Evolutionary conservation across 75 land plant species (phyloP).

Genomic region (Selaginella tamariscina): DNA sequence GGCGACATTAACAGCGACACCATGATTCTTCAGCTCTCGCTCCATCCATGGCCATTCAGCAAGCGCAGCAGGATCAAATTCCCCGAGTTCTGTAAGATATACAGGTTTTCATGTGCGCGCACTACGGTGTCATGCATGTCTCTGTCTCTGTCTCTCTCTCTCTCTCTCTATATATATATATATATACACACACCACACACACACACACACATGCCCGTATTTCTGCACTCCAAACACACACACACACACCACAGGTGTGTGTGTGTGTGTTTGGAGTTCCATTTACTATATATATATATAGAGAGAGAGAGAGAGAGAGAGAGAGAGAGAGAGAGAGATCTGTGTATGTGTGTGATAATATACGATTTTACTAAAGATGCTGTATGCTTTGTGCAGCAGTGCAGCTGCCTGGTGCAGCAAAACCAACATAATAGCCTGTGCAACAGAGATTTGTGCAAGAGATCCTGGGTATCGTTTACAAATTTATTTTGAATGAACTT

Average conservation of each 20-base stretch:
- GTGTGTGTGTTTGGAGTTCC: neutral
- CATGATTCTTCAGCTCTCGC: conserved; percentile 50
- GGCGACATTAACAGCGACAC: conserved; percentile 23
- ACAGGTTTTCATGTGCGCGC: conserved; percentile 35
- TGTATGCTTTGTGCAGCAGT: conserved; percentile 45
- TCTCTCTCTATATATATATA: no score
- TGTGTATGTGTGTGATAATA: no score
- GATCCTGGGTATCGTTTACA: conserved; percentile 62
- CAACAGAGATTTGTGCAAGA: conserved; percentile 94
- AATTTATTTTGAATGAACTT: neutral
- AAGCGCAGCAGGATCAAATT: conserved; percentile 60
- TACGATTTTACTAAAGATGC: neutral
- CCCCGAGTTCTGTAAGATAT: conserved; percentile 79
- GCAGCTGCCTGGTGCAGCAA: conserved; percentile 94
- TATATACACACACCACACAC: no score
- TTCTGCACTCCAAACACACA: neutral
- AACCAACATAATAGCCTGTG: conserved; percentile 84
- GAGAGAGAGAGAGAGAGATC: no score
- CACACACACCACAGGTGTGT: no score
- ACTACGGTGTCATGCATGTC: neutral
- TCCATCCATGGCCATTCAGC: conserved; percentile 50
- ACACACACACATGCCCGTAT: neutral
- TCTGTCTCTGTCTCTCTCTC: neutral
- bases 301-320: no score
- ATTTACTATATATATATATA: no score